These are phyloP conservation scores for Erodium maritimum DNA, from an alignment of 345 rosid species.

Conservation along the genomic window DNA sequence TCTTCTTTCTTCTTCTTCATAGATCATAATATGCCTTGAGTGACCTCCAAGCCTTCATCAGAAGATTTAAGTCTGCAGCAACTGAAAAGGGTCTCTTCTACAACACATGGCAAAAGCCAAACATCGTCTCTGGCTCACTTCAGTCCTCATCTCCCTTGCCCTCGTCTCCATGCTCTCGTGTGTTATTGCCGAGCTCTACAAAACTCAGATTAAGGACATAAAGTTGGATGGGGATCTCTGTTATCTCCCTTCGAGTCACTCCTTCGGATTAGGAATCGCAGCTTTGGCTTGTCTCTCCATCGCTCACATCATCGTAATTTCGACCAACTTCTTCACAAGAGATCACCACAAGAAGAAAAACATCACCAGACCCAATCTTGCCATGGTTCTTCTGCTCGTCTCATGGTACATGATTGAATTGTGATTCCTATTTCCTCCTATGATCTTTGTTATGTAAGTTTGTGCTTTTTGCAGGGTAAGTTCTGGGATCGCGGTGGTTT, in stretches of 20 bases:
- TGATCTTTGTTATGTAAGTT: neutral
- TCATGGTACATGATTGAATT: constrained; percentile 40
- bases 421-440: neutral
- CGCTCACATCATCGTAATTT: constrained; percentile 37
- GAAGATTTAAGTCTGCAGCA: too few species aligned
- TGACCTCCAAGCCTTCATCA: too few species aligned
- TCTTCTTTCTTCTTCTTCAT: too few species aligned
- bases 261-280: constrained; percentile 40
- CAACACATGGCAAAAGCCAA: neutral
- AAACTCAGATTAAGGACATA: constrained; percentile 50
- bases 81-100: too few species aligned
- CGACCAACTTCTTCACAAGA: constrained; percentile 15
- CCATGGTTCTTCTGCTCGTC: constrained; percentile 25
- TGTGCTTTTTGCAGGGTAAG: constrained; percentile 32
- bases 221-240: constrained; percentile 51
- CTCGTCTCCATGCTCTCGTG: constrained; percentile 41
- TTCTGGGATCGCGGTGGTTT: constrained; percentile 37
- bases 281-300: constrained; percentile 35
- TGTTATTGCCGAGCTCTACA: constrained; percentile 49
- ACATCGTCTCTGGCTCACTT: neutral
- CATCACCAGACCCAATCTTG: constrained; percentile 15
- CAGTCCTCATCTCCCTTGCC: constrained; percentile 29
- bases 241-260: constrained; percentile 35
- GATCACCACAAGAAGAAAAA: constrained; percentile 3
- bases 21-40: too few species aligned